A percentile compares a stretch with the other conserved stretches of the same genome.
These are phyloP conservation scores for Leccinum subrobustum DNA, from an alignment of 1,284 basidiomycete species.

Conservation along the genomic window DNA sequence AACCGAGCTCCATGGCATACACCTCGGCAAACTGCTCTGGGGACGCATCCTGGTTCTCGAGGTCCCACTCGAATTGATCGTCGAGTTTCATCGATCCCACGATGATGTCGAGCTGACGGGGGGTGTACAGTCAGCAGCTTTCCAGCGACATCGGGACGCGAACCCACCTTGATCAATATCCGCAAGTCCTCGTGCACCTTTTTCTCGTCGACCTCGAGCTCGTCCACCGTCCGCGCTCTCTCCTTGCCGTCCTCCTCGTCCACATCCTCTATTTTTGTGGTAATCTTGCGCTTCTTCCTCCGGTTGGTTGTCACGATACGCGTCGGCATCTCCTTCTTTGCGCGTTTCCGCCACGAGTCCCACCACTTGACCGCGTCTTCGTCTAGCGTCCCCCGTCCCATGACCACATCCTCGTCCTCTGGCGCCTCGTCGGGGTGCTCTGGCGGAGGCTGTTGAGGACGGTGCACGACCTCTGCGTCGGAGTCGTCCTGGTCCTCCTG, in stretches of 20 bases:
- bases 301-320: conserved; percentile 26
- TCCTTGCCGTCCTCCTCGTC: conserved; percentile 36
- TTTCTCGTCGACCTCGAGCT: conserved; percentile 57
- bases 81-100: conserved; percentile 92
- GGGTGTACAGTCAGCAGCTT: conserved; percentile 4
- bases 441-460: conserved; percentile 7
- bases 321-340: conserved; percentile 27
- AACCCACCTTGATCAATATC: conserved; percentile 82
- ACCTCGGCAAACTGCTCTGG: conserved; percentile 93
- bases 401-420: conserved; percentile 29
- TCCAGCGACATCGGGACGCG: conserved; percentile 4
- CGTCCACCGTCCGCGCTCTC: conserved; percentile 46
- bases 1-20: conserved; percentile 86
- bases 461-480: conserved; percentile 37
- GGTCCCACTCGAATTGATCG: conserved; percentile 99
- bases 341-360: conserved; percentile 61
- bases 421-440: conserved; percentile 4
- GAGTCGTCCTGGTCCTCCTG: conserved; percentile 35
- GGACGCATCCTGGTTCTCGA: conserved; percentile 75
- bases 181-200: conserved; percentile 80
- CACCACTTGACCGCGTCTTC: conserved; percentile 63
- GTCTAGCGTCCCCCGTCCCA: conserved; percentile 48
- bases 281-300: conserved; percentile 32
- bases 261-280: conserved; percentile 33
- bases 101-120: conserved; percentile 85